Base-by-base conservation (phyloP, 345 rosid species). In the Theobroma cacao region DNA sequence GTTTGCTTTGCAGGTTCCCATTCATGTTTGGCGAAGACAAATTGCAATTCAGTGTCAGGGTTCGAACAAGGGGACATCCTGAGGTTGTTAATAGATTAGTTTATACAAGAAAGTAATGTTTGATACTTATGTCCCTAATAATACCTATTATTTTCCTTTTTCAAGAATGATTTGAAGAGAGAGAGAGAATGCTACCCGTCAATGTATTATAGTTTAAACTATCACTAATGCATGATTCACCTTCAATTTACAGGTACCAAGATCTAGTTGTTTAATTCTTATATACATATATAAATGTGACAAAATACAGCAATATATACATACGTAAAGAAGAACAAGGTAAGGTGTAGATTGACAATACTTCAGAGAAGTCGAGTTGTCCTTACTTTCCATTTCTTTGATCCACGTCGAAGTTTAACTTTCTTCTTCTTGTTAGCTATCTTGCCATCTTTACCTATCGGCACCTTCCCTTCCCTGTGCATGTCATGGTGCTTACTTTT, bases 21-120 rank as follows among this genome's bases (percentile, higher is more conserved):
- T 91, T 75, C 86, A 76, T 62, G 83, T 85, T 75, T 92, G 97
- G 97, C 82, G 92, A 82, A 93, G 92, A 84, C 91, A 87, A 86
- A 81, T 94, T 76, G 90, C 79, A 59, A 18, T 36, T 24, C 78
- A 24, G 0, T 1, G 34, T 31, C 66, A 74, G 58, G 73, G 65
- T 43, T 84, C 84, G 60, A 87, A 79, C 72, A 79, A 80, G 75
- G 64, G 77, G 43, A 63, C 14, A 48, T 48, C 40, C 1, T 81
- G 72, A 78, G 18, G 31, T 75, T 68, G 30, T 52, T 60, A 36
- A 48, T 15, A 18, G 28, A 3, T 71, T 18, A 28, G 38, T 12
- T 14, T 22, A 45, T 38, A 40, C 3, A 66, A 34, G n/a, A n/a
- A n/a, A n/a, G n/a, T 22, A 4, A 20, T 17, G 4, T 62, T 5